Evolutionary conservation across 352 stramenopile species (phyloP), one percentile per base, ranked within the genome.

Genomic region (Phytopythium mirpurense): DNA sequence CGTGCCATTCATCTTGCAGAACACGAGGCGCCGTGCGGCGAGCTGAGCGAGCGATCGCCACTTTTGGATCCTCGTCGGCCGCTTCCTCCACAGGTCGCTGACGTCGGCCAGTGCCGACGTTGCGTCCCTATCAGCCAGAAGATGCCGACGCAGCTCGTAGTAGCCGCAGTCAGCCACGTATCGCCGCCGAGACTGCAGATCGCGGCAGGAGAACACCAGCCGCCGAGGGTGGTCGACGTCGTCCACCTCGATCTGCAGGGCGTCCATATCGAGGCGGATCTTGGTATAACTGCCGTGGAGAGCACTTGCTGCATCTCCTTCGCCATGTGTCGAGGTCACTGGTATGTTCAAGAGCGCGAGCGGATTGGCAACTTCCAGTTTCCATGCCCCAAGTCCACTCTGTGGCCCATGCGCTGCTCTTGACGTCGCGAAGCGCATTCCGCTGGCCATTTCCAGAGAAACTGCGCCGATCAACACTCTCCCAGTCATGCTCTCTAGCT

Each of bases 131-230:
- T n/a, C n/a, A n/a, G n/a, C n/a, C 0, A 4, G 41, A 5, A 34
- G 24, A 12, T 21, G 6, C 2, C 23, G 23, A 53, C 62, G 37
- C 3, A 88, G 23, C 23, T 76, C 51, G 21, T 74, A 34, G 23
- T 63, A 70, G 3, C 73, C 78, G 21, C 60, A 83, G 43, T 86
- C 74, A 6, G 72, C 56, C 23, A 64, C 73, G 31, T 83, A 86
- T 23, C 53, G 59, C 2, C 66, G 69, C 12, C 66, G 73, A 6
- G 73, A 68, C 24, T 86, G 66, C 2, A 74, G 45, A 38, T 89
- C 72, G 26, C 63, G 61, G 26, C 62, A 84, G 2, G 74, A 86
- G 44, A 86, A 86, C 38, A 79, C 60, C 2, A 89, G 56, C 4
- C 73, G 63, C 2, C 60, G 59, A 21, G 78, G 71, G 9, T 65